phyloP scores from a whole-genome alignment of 345 rosid genomes.

The Moricandia moricandioides region DNA sequence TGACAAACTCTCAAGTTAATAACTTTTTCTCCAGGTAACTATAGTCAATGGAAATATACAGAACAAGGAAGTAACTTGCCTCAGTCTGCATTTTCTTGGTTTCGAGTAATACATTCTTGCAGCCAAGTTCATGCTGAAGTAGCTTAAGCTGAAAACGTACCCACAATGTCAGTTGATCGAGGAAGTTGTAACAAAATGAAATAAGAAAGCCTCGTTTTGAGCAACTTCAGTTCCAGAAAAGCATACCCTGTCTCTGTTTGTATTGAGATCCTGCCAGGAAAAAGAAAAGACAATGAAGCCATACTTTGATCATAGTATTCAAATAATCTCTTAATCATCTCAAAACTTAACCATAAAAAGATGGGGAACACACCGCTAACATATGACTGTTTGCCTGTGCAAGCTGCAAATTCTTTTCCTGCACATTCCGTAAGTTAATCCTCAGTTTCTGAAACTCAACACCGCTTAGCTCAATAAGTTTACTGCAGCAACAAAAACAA shows the following conservation, averaged over 20 bases:
- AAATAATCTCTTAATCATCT: slow-evolving; percentile 7
- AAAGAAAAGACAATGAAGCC: slow-evolving; percentile 14
- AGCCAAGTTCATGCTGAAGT: slow-evolving; percentile 73
- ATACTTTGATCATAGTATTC: neutral
- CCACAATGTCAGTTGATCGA: slow-evolving; percentile 11
- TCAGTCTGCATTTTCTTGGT: slow-evolving; percentile 33
- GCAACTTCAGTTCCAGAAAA: slow-evolving; percentile 16
- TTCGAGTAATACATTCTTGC: slow-evolving; percentile 50
- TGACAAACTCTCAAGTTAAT: slow-evolving; percentile 11
- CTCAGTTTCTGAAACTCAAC: slow-evolving; percentile 61
- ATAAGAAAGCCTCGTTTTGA: slow-evolving; percentile 14
- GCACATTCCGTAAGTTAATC: slow-evolving; percentile 53
- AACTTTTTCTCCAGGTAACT: neutral
- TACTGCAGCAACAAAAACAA: slow-evolving; percentile 37
- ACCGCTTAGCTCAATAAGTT: slow-evolving; percentile 53
- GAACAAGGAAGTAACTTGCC: slow-evolving; percentile 16
- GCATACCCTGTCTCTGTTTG: slow-evolving; percentile 61
- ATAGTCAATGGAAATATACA: neutral
- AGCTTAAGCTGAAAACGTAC: slow-evolving; percentile 48
- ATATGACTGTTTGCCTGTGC: slow-evolving; percentile 62
- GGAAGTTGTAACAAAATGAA: neutral
- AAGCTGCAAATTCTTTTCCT: slow-evolving; percentile 67
- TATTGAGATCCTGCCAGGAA: slow-evolving; percentile 65
- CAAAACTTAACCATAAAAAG: slow-evolving; percentile 23
- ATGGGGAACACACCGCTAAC: slow-evolving; percentile 49